phyloP scores from a whole-genome alignment of 2,329 filamentous ascomycete genomes.

The Aschersonia sp. region DNA sequence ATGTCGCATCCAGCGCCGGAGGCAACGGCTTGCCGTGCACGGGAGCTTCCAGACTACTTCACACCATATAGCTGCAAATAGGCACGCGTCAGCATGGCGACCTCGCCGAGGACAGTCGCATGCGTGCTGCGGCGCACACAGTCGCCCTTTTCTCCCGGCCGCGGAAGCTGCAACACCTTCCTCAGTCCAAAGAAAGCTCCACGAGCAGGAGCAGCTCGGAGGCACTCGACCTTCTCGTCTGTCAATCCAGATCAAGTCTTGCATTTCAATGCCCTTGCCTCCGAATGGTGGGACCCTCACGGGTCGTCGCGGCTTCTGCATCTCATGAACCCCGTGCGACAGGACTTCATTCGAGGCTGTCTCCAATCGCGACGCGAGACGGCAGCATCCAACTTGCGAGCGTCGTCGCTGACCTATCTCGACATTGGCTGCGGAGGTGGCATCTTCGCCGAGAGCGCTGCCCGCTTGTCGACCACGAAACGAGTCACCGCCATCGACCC shows the following conservation, averaged over 20 bases:
- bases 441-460: conserved; percentile 84
- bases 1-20: too few relatives aligned
- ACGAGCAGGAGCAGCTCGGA: background rate
- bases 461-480: conserved; percentile 46
- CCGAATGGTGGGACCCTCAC: conserved; percentile 93
- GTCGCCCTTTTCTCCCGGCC: too few relatives aligned
- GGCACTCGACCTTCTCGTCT: conserved; percentile 35
- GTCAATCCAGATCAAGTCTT: conserved; percentile 82
- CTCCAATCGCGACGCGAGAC: conserved; percentile 35
- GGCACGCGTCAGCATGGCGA: too few relatives aligned
- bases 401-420: conserved; percentile 48
- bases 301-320: conserved; percentile 85
- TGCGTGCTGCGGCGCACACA: too few relatives aligned
- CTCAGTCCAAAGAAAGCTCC: background rate
- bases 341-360: conserved; percentile 76
- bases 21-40: too few relatives aligned
- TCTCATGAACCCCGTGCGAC: conserved; percentile 93
- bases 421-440: conserved; percentile 93
- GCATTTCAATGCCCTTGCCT: conserved; percentile 88
- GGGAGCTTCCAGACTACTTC: too few relatives aligned
- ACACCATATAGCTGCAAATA: too few relatives aligned
- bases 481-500: conserved; percentile 68
- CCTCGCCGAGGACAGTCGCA: too few relatives aligned
- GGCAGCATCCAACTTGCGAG: conserved; percentile 10
- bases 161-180: too few relatives aligned